Evolutionary conservation across 768 basidiomycete species (phyloP), one percentile per base, ranked within the genome.

Genomic region (Auriscalpium microsporum): DNA sequence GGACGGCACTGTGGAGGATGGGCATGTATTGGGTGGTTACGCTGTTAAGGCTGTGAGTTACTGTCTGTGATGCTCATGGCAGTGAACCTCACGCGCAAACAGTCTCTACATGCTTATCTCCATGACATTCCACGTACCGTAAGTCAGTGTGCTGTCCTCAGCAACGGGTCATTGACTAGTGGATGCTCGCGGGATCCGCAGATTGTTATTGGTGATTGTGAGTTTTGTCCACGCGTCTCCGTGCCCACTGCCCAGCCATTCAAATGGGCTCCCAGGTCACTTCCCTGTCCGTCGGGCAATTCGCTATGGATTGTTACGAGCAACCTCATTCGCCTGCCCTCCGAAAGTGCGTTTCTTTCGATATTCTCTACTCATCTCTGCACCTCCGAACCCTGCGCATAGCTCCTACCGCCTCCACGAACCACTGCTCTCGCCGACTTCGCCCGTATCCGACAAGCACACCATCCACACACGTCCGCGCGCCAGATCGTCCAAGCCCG

Each of bases 61-160:
- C 28, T 14, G 28, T 35, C 37, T 44, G 40, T 49, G 36, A 13
- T 19, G 19, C 7, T 11, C n/a, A 10, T 11, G 33, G n/a, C 10
- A 11, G 10, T 14, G 28, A 28, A 19, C 28, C 21, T 23, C 45
- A 48, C 45, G 13, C 40, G 34, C 45, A 11, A 53, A 10, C 52
- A 87, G 86, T 54, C 68, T 78, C 57, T 88, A 87, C 63, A 87
- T 89, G 85, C 75, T 89, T 14, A 72, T 84, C 51, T 77, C 82
- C 23, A 87, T 87, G 84, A 80, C 85, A 19, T 80, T 84, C 58
- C 79, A 86, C 53, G 54, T 80, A n/a, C 78, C 83, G 86, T 87
- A 63, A 67, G 84, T 74, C 2, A 19, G 10, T 28, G 2, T 28
- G 1, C 36, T 2, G 16, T 13, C 9, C 21, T 34, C 17, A 37